A percentile compares a stretch with the other conserved stretches of the same genome.
Conservation (phyloP, 2,329 filamentous ascomycete genomes). For the Sphaerulina populicola region DNA sequence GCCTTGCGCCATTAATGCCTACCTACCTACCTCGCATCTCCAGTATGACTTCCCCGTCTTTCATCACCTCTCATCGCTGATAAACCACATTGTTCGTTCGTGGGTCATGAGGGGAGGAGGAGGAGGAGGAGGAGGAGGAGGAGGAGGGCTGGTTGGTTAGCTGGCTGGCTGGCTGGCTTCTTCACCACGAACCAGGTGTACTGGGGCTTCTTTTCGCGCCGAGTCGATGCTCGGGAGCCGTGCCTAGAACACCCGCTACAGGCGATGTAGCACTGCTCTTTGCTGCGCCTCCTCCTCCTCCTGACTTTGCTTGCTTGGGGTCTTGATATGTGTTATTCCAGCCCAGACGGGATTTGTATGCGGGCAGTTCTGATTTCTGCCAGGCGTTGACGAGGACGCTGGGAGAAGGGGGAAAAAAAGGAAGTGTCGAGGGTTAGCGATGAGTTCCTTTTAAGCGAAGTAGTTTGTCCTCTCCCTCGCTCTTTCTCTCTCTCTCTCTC, state of each 20-base stretch:
- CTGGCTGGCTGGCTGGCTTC: neutral
- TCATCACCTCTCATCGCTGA: too few relatives aligned
- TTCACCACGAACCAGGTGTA: constrained; percentile 12
- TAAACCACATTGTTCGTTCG: too few relatives aligned
- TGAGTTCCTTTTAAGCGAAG: too few relatives aligned
- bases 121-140: too few relatives aligned
- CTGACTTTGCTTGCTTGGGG: neutral
- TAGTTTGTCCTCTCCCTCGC: neutral
- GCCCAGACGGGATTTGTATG: constrained; percentile 32
- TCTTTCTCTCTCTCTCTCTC: neutral
- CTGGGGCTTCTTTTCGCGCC: constrained; percentile 10
- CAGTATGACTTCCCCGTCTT: too few relatives aligned
- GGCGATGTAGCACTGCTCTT: constrained; percentile 5
- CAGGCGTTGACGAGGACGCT: constrained; percentile 45
- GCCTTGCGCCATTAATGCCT: too few relatives aligned
- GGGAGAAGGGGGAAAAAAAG: neutral
- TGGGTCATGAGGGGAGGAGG: too few relatives aligned
- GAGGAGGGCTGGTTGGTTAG: neutral
- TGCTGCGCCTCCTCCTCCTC: neutral
- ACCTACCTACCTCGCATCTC: too few relatives aligned
- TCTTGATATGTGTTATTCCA: constrained; percentile 27
- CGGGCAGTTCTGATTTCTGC: constrained; percentile 36
- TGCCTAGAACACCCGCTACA: constrained; percentile 1
- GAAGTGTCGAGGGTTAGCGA: too few relatives aligned
- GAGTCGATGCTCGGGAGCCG: constrained; percentile 10